Evolutionary conservation across 2,329 filamentous ascomycete species (phyloP).

Genomic region (Fusarium fujikuroi): DNA sequence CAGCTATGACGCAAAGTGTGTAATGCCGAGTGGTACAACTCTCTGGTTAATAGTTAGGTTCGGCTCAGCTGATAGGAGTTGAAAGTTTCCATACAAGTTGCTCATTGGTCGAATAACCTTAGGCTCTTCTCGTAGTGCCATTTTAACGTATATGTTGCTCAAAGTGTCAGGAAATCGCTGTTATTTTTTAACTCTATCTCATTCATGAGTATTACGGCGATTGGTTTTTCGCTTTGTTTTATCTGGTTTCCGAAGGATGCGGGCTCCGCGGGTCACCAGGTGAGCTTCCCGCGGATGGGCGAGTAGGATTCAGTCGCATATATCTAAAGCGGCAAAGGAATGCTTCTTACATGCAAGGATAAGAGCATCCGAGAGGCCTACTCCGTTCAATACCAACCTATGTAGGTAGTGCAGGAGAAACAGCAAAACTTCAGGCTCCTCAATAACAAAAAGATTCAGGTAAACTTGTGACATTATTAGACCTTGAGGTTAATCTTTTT

Average conservation of each 20-base stretch:
- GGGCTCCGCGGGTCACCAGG: slow-evolving; percentile 25
- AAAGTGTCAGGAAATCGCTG: background rate
- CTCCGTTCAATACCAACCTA: too few relatives aligned
- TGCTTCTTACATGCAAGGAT: background rate
- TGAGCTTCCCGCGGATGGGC: slow-evolving; percentile 16
- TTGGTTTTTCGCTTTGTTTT: slow-evolving; percentile 1
- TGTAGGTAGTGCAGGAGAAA: background rate
- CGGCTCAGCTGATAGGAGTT: background rate
- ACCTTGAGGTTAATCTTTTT: background rate
- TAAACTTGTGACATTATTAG: background rate
- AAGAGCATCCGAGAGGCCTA: background rate
- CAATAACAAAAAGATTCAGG: background rate
- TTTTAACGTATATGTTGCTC: background rate
- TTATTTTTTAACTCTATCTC: background rate
- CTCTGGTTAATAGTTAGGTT: slow-evolving; percentile 13
- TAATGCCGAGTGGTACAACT: slow-evolving; percentile 30
- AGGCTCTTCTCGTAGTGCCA: slow-evolving; percentile 11
- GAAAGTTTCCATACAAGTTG: slow-evolving; percentile 21
- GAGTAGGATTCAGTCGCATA: slow-evolving; percentile 10
- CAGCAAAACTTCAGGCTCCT: background rate
- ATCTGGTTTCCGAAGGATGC: slow-evolving; percentile 4
- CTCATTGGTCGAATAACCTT: slow-evolving; percentile 35
- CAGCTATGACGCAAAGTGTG: slow-evolving; percentile 35
- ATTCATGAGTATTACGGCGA: background rate
- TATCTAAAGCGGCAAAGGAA: background rate